Base-by-base conservation (phyloP, 345 rosid species). In the Euclidium syriacum region DNA sequence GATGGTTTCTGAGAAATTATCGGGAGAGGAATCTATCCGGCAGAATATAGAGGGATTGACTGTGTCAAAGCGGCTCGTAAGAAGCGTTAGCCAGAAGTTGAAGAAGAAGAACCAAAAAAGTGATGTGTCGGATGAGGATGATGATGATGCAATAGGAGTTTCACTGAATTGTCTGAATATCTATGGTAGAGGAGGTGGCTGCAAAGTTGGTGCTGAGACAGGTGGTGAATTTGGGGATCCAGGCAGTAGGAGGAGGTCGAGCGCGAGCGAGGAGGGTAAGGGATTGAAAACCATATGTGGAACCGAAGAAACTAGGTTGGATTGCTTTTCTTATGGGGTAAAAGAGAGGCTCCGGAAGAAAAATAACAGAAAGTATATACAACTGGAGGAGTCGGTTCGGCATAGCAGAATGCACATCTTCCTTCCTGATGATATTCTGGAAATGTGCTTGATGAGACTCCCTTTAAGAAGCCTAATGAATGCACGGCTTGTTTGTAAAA, bases 401-500 rank as follows among this genome's bases (percentile, higher is more conserved):
- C 67, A 68, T 52, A 66, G 82, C 74, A 75, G 77, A 71, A 76
- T 84, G 83, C 78, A 94, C 23, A 64, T 81, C 32, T 90, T 81
- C 72, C 87, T 94, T 36, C 99, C 97, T 0, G 96, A 90, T 52
- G 99, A 94, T 54, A 78, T 94, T 50, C 60, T 94, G 33, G 99
- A 94, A 75, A 71, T 94, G 90, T 94, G 97, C 43, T 84, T 94
- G 81, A 74, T 90, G 65, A 83, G 96, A 67, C 90, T 94, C 47
- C 99, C 99, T 5, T 53, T 94, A 70, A 79, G 80, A 38, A 81
- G 88, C 57, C 80, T 94, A 46, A 68, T 87, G 96, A 94, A 74
- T 58, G 87, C 97, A 4, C 95, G 92, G 14, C 96, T 87, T 25
- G 99, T 94, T 32, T 94, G 99, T 78, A 94, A 81, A 85, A 94